Evolutionary conservation across 2,329 filamentous ascomycete genomes (phyloP), one percentile per base, ranked within the genome.

Genomic region (Hortaea werneckii): DNA sequence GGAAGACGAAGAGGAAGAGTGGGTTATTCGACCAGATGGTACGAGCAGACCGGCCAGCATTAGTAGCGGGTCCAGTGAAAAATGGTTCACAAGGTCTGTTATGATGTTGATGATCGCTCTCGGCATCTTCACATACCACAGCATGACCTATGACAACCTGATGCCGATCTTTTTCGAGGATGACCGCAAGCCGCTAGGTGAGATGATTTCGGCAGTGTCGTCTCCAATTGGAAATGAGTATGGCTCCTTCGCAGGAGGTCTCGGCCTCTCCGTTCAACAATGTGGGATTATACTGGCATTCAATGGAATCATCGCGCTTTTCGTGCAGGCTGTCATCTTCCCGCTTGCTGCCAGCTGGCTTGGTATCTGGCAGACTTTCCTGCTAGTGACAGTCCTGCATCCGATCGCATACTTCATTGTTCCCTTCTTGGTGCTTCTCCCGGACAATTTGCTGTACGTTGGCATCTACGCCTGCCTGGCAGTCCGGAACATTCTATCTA

Each of bases 81-180:
- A 71, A 48, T 72, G 75, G 43, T 78, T 82, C 54, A 82, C 75
- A 1, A 73, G 69, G 65, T 77, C 77, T 37, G 81, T 95, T 49
- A 71, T 85, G 54, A 81, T 85, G 65, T 77, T 95, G 44, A 80
- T 92, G 35, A 59, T 87, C n/a, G 83, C 89, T 1, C 70, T 95
- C 41, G 86, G 84, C 39, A 86, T 95, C 52, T 95, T 94, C 68
- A 92, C 87, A 4, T 94, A 94, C 63, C 89, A 95, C 67, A 87
- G 84, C 34, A 95, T 95, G 88, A 88, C 85, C 0, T 95, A 87
- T 66, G 90, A 95, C 60, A 86, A 94, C 62, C 76, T 95, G 1
- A 74, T 95, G 44, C 89, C 89, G 6, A 95, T 95, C 49, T 95
- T 95, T 67, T 79, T 95, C 43, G 88, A 95, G 63, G 88, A 95